Evolutionary conservation across 768 basidiomycete species (phyloP).

Genomic region (Lentinula raphanica): DNA sequence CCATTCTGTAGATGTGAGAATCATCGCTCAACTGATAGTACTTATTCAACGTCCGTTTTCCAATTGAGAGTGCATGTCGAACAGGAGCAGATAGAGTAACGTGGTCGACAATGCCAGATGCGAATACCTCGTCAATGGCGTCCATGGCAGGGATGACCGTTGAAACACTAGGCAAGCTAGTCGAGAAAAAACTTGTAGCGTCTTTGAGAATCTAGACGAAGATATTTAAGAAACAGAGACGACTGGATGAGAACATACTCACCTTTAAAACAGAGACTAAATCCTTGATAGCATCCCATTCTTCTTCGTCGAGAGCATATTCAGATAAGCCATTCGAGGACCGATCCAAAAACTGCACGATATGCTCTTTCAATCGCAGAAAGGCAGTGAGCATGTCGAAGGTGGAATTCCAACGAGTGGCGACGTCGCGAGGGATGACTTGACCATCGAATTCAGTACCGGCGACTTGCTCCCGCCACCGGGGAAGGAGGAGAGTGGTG

Average conservation of each 20-base stretch:
- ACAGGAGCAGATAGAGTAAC: slow-evolving; percentile 13
- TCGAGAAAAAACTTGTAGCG: slow-evolving; percentile 27
- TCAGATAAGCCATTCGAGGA: slow-evolving; percentile 15
- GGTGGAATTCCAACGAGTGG: too few relatives aligned
- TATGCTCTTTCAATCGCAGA: slow-evolving; percentile 22
- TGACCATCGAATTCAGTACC: slow-evolving; percentile 6
- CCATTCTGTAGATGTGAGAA: slow-evolving; percentile 25
- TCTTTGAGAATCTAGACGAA: slow-evolving; percentile 33
- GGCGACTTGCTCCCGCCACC: background rate
- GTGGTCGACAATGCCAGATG: slow-evolving; percentile 1
- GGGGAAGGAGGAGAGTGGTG: background rate
- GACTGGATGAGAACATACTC: background rate
- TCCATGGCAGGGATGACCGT: slow-evolving; percentile 35
- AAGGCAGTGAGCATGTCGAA: slow-evolving; percentile 30
- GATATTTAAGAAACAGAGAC: background rate
- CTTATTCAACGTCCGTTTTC: slow-evolving; percentile 25
- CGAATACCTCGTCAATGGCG: slow-evolving; percentile 20
- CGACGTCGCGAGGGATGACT: too few relatives aligned
- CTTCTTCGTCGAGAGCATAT: slow-evolving; percentile 19
- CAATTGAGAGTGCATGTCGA: slow-evolving; percentile 20
- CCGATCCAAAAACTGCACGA: slow-evolving; percentile 19
- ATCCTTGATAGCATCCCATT: slow-evolving; percentile 31
- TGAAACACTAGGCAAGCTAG: slow-evolving; percentile 19
- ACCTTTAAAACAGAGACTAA: slow-evolving; percentile 29
- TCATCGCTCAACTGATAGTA: slow-evolving; percentile 27